Evolutionary conservation across 2,329 filamentous ascomycete genomes (phyloP).

Genomic region (Epichloe sylvatica): DNA sequence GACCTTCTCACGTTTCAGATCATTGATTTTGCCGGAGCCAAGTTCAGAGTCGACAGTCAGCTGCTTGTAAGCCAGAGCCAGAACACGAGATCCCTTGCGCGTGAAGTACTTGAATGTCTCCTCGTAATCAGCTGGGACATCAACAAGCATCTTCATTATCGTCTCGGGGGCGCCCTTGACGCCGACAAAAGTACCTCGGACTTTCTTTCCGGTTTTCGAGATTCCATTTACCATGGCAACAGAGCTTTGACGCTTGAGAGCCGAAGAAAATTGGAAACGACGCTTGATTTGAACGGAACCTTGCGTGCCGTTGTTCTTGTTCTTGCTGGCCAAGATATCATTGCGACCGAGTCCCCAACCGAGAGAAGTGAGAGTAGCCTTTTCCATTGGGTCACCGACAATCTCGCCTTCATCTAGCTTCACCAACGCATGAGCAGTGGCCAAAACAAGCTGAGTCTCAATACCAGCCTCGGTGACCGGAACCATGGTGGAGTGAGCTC

Average conservation of each 20-base stretch:
- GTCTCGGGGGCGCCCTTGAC: slow-evolving; percentile 99
- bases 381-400: slow-evolving; percentile 98
- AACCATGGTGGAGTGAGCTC: slow-evolving; percentile 67
- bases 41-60: slow-evolving; percentile 70
- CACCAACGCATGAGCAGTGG: slow-evolving; percentile 87
- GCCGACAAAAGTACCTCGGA: slow-evolving; percentile 77
- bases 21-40: slow-evolving; percentile 74
- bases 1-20: slow-evolving; percentile 83
- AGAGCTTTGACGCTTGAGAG: slow-evolving; percentile 89
- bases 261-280: slow-evolving; percentile 95
- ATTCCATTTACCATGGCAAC: slow-evolving; percentile 72
- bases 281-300: slow-evolving; percentile 89
- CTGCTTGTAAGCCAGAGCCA: slow-evolving; percentile 89
- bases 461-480: slow-evolving; percentile 56
- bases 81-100: slow-evolving; percentile 82
- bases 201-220: slow-evolving; percentile 57
- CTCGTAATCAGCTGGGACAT: slow-evolving; percentile 77
- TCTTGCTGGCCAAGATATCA: slow-evolving; percentile 59
- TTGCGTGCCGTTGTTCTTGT: slow-evolving; percentile 21
- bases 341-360: slow-evolving; percentile 89
- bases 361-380: slow-evolving; percentile 77
- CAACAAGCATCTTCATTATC: slow-evolving; percentile 80
- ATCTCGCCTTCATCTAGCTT: slow-evolving; percentile 95
- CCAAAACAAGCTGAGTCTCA: slow-evolving; percentile 83
- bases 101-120: slow-evolving; percentile 99